Conservation (phyloP, 2,329 filamentous ascomycete genomes). For the Aphanocladium album region DNA sequence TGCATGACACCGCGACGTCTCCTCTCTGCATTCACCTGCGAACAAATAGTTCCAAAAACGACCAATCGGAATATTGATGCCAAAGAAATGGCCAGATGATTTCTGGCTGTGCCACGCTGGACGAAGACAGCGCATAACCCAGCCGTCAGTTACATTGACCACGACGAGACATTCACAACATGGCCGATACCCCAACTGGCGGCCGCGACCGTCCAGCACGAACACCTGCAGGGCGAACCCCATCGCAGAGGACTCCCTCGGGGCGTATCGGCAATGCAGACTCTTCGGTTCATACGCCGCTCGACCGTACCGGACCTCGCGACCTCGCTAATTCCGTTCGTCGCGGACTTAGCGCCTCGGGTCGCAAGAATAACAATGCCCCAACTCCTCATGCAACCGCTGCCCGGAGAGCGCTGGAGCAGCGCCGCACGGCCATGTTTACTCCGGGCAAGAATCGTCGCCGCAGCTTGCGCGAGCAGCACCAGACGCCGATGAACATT, state of each 20-base stretch:
- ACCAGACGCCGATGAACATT: slow-evolving; percentile 51
- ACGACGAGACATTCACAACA: background rate
- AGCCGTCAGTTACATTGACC: background rate
- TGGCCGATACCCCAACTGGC: slow-evolving; percentile 13
- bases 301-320: slow-evolving; percentile 30
- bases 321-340: slow-evolving; percentile 35
- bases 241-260: slow-evolving; percentile 28
- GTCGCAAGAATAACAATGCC: slow-evolving; percentile 31
- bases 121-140: background rate
- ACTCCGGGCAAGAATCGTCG: slow-evolving; percentile 56
- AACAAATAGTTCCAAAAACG: background rate
- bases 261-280: background rate
- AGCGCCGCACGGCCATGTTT: slow-evolving; percentile 53
- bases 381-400: slow-evolving; percentile 58
- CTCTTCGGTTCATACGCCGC: slow-evolving; percentile 38
- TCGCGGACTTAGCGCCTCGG: slow-evolving; percentile 42
- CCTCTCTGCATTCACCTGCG: background rate
- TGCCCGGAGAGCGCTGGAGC: slow-evolving; percentile 53
- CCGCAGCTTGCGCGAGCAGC: slow-evolving; percentile 51
- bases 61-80: background rate
- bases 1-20: background rate
- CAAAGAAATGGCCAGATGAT: background rate
- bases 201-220: background rate
- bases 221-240: slow-evolving; percentile 25
- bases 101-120: background rate